Evolutionary conservation across 2,329 filamentous ascomycete species (phyloP).

Genomic region (Cadophora gregata): DNA sequence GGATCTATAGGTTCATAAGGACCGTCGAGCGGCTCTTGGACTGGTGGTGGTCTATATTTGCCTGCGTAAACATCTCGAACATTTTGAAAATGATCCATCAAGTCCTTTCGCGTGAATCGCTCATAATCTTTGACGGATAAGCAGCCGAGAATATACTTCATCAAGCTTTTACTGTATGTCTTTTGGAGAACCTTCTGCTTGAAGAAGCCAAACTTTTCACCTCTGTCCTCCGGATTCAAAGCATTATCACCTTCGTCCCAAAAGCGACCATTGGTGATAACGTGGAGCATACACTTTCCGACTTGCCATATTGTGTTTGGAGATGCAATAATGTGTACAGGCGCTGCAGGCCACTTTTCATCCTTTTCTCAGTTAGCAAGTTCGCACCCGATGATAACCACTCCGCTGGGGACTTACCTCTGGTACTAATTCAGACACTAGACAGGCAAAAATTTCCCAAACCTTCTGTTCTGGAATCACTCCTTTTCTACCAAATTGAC

Average conservation of each 20-base stretch:
- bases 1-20: conserved; percentile 16
- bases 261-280: conserved; percentile 28
- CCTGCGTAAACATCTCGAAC: conserved; percentile 22
- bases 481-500: conserved; percentile 12
- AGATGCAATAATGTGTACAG: conserved; percentile 18
- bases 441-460: conserved; percentile 28
- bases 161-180: conserved; percentile 26
- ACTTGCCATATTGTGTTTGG: conserved; percentile 32
- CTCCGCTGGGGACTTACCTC: neutral
- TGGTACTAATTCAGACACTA: conserved; percentile 28
- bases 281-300: conserved; percentile 31
- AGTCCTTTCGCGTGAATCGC: conserved; percentile 16
- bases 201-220: conserved; percentile 25
- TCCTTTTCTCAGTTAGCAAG: conserved; percentile 2
- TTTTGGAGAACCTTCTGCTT: conserved; percentile 27
- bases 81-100: conserved; percentile 27
- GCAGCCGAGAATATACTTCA: conserved; percentile 28
- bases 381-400: too few species aligned
- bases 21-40: conserved; percentile 19
- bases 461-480: conserved; percentile 26
- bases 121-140: conserved; percentile 21
- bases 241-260: conserved; percentile 29
- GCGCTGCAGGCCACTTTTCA: conserved; percentile 7
- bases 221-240: conserved; percentile 22
- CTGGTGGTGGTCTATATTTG: conserved; percentile 10